These are phyloP conservation scores for Micractinium sp. DNA, from an alignment of 139 green algal species.

Conservation along the genomic window DNA sequence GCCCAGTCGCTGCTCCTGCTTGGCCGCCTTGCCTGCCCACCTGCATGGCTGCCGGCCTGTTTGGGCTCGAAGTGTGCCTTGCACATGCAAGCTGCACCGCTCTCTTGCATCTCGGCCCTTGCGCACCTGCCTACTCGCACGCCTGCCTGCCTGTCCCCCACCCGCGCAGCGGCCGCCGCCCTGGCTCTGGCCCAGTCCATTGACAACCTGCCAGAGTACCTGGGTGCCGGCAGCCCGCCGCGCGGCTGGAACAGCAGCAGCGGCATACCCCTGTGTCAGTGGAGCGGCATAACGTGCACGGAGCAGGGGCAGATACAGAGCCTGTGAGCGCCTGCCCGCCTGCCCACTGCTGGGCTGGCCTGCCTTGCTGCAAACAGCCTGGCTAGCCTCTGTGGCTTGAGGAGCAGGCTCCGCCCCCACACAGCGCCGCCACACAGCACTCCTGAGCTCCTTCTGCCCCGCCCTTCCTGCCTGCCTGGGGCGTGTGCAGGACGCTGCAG, in stretches of 20 bases:
- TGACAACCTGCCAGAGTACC: neutral
- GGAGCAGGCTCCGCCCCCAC: too few relatives aligned
- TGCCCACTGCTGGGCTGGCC: neutral
- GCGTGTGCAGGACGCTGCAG: neutral
- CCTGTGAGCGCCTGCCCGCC: neutral
- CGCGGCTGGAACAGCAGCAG: neutral
- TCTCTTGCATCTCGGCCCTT: too few relatives aligned
- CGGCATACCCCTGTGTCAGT: constrained; percentile 5
- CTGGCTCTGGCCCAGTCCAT: neutral
- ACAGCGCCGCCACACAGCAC: neutral
- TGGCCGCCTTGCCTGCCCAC: too few relatives aligned
- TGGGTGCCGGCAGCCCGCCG: neutral
- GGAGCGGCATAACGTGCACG: constrained; percentile 12
- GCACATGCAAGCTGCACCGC: neutral
- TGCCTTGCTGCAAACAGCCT: neutral
- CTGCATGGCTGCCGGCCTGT: too few relatives aligned
- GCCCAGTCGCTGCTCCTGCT: too few relatives aligned
- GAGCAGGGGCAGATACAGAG: neutral
- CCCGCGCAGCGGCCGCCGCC: neutral
- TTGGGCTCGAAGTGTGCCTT: neutral
- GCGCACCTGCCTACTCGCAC: too few relatives aligned
- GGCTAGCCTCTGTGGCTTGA: neutral
- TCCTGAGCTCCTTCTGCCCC: neutral
- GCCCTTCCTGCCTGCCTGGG: neutral
- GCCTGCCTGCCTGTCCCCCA: neutral